A percentile compares a stretch with the other conserved stretches of the same genome.
Conservation (phyloP, 2,329 filamentous ascomycete species). For the Aspergillus persii region DNA sequence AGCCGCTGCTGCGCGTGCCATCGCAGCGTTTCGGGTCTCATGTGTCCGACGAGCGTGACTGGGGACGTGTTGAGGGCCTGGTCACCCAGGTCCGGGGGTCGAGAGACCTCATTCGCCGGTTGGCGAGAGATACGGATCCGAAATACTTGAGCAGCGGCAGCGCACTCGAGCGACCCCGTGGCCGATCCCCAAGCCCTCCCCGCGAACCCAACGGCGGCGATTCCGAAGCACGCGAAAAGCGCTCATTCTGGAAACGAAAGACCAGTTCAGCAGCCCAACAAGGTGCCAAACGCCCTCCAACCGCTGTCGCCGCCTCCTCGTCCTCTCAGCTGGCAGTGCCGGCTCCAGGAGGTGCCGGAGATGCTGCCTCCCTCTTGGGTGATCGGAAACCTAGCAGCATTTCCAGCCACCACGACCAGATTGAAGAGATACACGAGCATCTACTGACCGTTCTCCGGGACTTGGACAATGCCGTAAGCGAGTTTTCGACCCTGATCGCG, state of each 20-base stretch:
- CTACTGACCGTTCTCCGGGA: constrained; percentile 81
- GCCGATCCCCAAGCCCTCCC: constrained; percentile 35
- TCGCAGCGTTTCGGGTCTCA: constrained; percentile 27
- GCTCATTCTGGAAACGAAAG: constrained; percentile 91
- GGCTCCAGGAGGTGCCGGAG: constrained; percentile 31
- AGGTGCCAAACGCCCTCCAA: constrained; percentile 45
- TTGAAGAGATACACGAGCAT: constrained; percentile 73
- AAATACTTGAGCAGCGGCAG: constrained; percentile 48
- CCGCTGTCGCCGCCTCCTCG: constrained; percentile 36
- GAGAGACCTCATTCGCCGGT: constrained; percentile 78
- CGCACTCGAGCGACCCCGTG: constrained; percentile 25
- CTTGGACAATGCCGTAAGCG: constrained; percentile 75
- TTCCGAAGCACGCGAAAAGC: constrained; percentile 53
- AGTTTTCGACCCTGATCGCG: constrained; percentile 74
- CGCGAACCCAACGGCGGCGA: constrained; percentile 38
- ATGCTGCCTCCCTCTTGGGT: constrained; percentile 24
- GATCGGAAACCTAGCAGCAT: constrained; percentile 36
- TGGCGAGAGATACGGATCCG: constrained; percentile 80
- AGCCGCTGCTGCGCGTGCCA: constrained; percentile 33
- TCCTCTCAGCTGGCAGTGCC: constrained; percentile 55
- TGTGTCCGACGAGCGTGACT: constrained; percentile 72
- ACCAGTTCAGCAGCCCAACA: constrained; percentile 53
- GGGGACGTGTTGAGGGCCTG: constrained; percentile 80
- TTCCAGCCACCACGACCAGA: constrained; percentile 46
- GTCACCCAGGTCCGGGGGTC: constrained; percentile 85